Evolutionary conservation across 345 rosid species (phyloP), one percentile per base, ranked within the genome.

Genomic region (Anacardium occidentale): DNA sequence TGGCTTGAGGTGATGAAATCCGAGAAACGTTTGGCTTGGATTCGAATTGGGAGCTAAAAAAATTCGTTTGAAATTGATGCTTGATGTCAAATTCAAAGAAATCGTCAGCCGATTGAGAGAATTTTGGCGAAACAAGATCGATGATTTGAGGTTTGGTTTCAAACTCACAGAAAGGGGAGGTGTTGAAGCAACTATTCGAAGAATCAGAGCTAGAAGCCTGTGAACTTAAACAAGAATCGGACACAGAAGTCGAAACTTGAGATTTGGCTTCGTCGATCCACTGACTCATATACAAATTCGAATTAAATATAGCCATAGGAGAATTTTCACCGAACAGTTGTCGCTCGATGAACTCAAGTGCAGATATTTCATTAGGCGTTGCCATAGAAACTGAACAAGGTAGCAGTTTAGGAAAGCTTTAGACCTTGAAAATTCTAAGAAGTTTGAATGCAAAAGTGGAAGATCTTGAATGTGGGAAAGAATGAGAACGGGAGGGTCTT

Each of bases 261-360:
- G 70, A 29, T 44, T 64, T 45, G 7, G 74, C 22, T 57, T 76
- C 66, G 57, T 54, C 65, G 40, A 64, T 67, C 80, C 80, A 79
- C 60, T 4, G 78, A 61, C 69, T 64, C 9, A 25, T 25, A 22
- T 7, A 3, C 13, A 50, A 62, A 62, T 34, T 55, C 55, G 51
- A 60, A 15, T 25, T 17, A 50, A 14, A 57, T 58, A 57, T 13
- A 17, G 67, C 32, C 17, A 0, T 56, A 75, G 91, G 91, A 34
- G 91, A 81, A 11, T 26, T 4, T 20, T 89, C 97, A 42, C 74
- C 88, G 22, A 93, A 81, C 37, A 93, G 83, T 65, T 86, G 84
- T 10, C 78, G 84, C 74, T 87, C 42, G 67, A 93, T 88, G 59
- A 78, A 65, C 71, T 63, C 81, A 47, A 93, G 88, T 48, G 88